Evolutionary conservation across 306 rosid genomes (phyloP).

Genomic region (Aeschynomene evenia): DNA sequence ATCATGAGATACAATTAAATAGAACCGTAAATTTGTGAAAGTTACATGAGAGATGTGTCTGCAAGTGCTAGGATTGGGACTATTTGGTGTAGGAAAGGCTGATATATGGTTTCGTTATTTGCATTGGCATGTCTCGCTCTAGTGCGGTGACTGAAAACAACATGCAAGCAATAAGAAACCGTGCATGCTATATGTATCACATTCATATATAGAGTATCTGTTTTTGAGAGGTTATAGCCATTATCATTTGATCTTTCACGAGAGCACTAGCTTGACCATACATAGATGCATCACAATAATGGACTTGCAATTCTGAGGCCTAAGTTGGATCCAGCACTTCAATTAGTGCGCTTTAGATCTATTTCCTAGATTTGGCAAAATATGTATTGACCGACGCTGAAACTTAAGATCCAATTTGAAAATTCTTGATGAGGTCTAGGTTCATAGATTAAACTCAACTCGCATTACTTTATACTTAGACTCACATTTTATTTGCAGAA

Average conservation of each 20-base stretch:
- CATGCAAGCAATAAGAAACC: neutral
- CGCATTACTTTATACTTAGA: too few species aligned
- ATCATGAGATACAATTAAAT: too few species aligned
- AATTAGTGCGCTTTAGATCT: slow-evolving; percentile 4
- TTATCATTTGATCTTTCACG: neutral
- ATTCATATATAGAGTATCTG: neutral
- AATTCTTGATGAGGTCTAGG: too few species aligned
- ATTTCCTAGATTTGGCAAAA: neutral
- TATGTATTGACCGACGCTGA: neutral
- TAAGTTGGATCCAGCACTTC: neutral
- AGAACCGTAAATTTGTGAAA: neutral
- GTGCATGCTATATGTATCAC: neutral
- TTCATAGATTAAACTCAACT: too few species aligned
- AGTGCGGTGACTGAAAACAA: neutral
- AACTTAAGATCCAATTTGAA: too few species aligned
- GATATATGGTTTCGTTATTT: neutral
- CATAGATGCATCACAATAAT: too few species aligned
- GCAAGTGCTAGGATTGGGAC: neutral
- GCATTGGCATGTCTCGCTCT: neutral
- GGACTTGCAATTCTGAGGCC: neutral
- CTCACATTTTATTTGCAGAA: too few species aligned
- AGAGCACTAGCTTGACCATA: neutral
- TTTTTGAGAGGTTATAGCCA: neutral
- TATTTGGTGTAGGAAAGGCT: neutral
- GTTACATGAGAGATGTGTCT: neutral